Evolutionary conservation across 345 rosid species (phyloP), one percentile per base, ranked within the genome.

Genomic region (Viola odorata): DNA sequence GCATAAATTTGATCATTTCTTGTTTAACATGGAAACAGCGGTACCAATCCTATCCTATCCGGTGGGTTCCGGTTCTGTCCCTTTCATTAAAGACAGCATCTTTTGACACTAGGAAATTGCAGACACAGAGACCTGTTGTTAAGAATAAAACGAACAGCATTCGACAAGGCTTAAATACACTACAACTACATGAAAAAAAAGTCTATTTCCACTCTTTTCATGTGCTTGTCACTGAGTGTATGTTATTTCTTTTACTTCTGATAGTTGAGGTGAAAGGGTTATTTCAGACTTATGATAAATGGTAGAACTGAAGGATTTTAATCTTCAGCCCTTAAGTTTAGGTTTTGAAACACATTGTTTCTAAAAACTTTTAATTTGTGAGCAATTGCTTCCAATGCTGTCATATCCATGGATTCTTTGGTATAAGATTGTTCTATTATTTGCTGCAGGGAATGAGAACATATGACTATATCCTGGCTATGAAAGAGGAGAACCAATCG

Each of bases 391-490:
- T 23, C 32, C 1, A 23, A 23, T 23, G 32, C 32, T 23, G 32
- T 23, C 32, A 23, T 23, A 23, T 23, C 32, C 32, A 23, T 23
- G 32, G 32, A 23, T 23, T 23, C 32, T 23, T 23, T 2, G 1
- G 32, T 23, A 23, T 23, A 23, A 23, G 32, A 23, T 23, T 23
- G 32, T 0, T 23, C 32, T 37, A 13, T 41, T 63, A 23, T 13
- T 62, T 61, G 53, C 48, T 73, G 67, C 81, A 87, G 96, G 97
- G 97, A 69, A 94, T 90, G 81, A 88, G 95, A 80, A 94, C 96
- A 57, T 94, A 94, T 73, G 97, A 94, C 69, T 86, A 86, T 63
- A 89, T 89, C 71, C 72, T 87, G 80, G 99, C 99, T 4, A 90
- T 90, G 96, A 88, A 79, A 73, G 98, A 89, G 67, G 95, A 81